Base-by-base conservation (phyloP, 768 basidiomycete genomes). In the Tulasnella sp. region DNA sequence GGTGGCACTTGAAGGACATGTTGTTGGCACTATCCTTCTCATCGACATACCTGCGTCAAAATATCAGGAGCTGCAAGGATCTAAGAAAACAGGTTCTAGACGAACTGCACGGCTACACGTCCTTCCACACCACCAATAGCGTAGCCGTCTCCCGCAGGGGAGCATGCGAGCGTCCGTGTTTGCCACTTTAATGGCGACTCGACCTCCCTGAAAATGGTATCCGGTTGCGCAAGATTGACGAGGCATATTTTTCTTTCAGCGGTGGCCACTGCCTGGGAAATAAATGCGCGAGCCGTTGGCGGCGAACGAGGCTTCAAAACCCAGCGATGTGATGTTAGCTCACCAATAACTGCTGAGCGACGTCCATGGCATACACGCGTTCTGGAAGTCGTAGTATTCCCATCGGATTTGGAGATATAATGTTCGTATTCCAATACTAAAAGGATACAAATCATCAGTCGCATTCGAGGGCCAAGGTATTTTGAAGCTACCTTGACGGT, bases 1-100 rank as follows among this genome's bases (percentile, higher is more conserved):
- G 79, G 71, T 88, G 81, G 65, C 87, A 87, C 67, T 88, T 90
- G 78, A 94, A 94, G 1, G 88, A 89, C 70, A 90, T 93, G 69
- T 90, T 92, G 67, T 80, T 78, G 86, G 76, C 71, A 62, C 77
- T 72, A 63, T 92, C 86, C 68, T 90, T 91, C 7, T 92, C 88
- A 66, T 92, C 90, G 19, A 91, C 58, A 27, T 42, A 60, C 42
- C 58, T 60, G 29, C 13, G 34, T 38, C 15, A 26, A 23, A 29
- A 8, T 4, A 32, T 17, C 19, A 71, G 73, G 69, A 75, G 74
- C 2, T 21, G 23, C 11, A 44, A 71, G 72, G 55, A 73, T 73
- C 62, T 72, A 72, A 51, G 65, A 62, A 29, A 65, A 56, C 30
- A 29, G 45, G 23, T 49, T 17, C 19, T 24, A 17, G 11, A 64